Evolutionary conservation across 2,329 filamentous ascomycete genomes (phyloP).

Genomic region (Waltergamsia citrina): DNA sequence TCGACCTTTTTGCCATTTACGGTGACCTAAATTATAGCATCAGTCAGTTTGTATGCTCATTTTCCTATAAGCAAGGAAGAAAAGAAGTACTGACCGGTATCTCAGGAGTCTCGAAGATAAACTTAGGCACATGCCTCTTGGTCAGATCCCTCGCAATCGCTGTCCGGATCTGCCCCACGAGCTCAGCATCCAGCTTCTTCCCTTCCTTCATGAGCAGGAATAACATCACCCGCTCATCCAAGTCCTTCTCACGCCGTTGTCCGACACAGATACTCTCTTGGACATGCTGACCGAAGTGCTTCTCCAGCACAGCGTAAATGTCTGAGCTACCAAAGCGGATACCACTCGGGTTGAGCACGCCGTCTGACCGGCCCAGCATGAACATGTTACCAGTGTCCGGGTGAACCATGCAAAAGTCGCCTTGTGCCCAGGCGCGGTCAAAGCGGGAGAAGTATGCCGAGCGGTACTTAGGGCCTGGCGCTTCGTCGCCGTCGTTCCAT

Average conservation of each 20-base stretch:
- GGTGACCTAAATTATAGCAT: constrained; percentile 47
- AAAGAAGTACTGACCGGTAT: constrained; percentile 56
- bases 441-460: constrained; percentile 54
- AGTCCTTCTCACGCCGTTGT: constrained; percentile 52
- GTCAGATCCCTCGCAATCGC: constrained; percentile 59
- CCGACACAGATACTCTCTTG: constrained; percentile 73
- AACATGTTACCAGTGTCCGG: constrained; percentile 54
- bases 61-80: too few species aligned
- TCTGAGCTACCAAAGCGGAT: constrained; percentile 74
- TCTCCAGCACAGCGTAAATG: constrained; percentile 67
- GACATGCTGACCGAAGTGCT: constrained; percentile 51
- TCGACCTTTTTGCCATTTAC: constrained; percentile 84
- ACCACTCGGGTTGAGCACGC: constrained; percentile 70
- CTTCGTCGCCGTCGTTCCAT: constrained; percentile 41
- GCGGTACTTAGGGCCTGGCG: constrained; percentile 47
- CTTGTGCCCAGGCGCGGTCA: constrained; percentile 68
- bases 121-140: constrained; percentile 67
- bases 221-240: constrained; percentile 44
- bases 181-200: constrained; percentile 35
- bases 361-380: constrained; percentile 65
- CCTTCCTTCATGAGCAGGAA: constrained; percentile 50
- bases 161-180: constrained; percentile 52
- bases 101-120: constrained; percentile 70
- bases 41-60: neutral
- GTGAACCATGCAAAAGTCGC: constrained; percentile 68